phyloP scores from a whole-genome alignment of 768 basidiomycete genomes.

The Pulveroboletus sp. region DNA sequence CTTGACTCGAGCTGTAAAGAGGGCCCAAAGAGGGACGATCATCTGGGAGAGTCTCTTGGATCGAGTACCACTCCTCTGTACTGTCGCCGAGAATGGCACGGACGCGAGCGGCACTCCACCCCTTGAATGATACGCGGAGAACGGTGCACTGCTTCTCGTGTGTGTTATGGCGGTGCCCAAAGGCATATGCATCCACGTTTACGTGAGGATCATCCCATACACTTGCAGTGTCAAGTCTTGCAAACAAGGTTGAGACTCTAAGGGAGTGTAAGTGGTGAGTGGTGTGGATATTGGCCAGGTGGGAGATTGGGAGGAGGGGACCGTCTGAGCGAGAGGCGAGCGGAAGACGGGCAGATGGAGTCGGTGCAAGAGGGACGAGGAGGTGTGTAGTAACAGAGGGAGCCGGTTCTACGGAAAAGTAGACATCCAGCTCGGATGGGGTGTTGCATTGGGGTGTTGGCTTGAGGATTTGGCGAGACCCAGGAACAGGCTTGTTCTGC shows the following conservation, averaged over 20 bases:
- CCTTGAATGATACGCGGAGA: slow-evolving; percentile 66
- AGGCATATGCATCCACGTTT: slow-evolving; percentile 59
- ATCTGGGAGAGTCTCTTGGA: slow-evolving; percentile 51
- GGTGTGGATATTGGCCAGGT: slow-evolving; percentile 50
- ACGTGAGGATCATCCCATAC: slow-evolving; percentile 56
- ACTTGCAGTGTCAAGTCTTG: slow-evolving; percentile 63
- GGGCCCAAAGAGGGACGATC: slow-evolving; percentile 5
- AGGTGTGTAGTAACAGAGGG: slow-evolving; percentile 60
- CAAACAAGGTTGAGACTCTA: slow-evolving; percentile 66
- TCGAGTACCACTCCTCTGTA: slow-evolving; percentile 70
- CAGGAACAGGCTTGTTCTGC: slow-evolving; percentile 16
- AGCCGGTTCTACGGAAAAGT: slow-evolving; percentile 46
- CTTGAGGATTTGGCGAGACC: slow-evolving; percentile 30
- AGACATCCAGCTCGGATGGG: slow-evolving; percentile 53
- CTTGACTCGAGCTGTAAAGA: slow-evolving; percentile 1
- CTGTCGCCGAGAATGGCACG: slow-evolving; percentile 68
- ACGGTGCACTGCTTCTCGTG: slow-evolving; percentile 59
- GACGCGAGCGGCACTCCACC: slow-evolving; percentile 69
- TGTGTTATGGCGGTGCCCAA: slow-evolving; percentile 36
- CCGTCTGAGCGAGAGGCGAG: slow-evolving; percentile 34
- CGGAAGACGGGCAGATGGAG: slow-evolving; percentile 64
- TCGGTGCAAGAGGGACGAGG: slow-evolving; percentile 75
- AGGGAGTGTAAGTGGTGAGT: slow-evolving; percentile 55
- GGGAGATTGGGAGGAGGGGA: slow-evolving; percentile 51
- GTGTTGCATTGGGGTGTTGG: slow-evolving; percentile 10